Conservation (phyloP, 768 basidiomycete species). For the Cantharellus cinnabarinus region DNA sequence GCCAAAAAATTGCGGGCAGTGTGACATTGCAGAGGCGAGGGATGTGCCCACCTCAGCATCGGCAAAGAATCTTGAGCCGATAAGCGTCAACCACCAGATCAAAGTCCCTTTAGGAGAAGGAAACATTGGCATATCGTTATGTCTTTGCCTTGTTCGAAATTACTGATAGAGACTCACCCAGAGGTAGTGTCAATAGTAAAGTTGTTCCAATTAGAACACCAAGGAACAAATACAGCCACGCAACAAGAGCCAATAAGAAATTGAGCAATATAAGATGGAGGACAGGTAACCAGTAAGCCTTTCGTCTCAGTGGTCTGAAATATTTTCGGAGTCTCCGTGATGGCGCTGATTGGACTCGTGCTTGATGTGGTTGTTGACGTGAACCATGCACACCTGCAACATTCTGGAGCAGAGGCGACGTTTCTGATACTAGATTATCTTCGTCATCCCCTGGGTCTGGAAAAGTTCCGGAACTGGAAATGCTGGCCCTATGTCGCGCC, state of each 20-base stretch:
- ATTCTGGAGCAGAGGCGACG: too few relatives aligned
- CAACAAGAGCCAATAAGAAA: slow-evolving; percentile 56
- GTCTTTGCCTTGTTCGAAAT: slow-evolving; percentile 21
- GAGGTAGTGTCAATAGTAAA: slow-evolving; percentile 53
- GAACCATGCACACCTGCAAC: too few relatives aligned
- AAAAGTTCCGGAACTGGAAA: too few relatives aligned
- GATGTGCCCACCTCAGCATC: slow-evolving; percentile 37
- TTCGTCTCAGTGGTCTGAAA: slow-evolving; percentile 37
- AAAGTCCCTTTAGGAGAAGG: neutral
- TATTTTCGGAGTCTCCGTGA: slow-evolving; percentile 18
- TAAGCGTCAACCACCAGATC: slow-evolving; percentile 18
- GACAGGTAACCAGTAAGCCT: slow-evolving; percentile 41
- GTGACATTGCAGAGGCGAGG: neutral
- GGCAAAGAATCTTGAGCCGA: slow-evolving; percentile 52
- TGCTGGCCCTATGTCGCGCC: too few relatives aligned
- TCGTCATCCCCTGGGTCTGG: too few relatives aligned
- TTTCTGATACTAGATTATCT: too few relatives aligned
- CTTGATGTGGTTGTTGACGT: too few relatives aligned
- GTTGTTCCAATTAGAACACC: slow-evolving; percentile 72
- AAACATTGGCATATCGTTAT: neutral
- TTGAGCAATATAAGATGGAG: slow-evolving; percentile 56
- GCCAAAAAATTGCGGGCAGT: neutral
- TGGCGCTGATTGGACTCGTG: too few relatives aligned
- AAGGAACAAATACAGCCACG: slow-evolving; percentile 63
- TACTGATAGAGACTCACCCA: slow-evolving; percentile 61